Conservation (phyloP, 2,329 filamentous ascomycete species). For the Cadophora malorum region DNA sequence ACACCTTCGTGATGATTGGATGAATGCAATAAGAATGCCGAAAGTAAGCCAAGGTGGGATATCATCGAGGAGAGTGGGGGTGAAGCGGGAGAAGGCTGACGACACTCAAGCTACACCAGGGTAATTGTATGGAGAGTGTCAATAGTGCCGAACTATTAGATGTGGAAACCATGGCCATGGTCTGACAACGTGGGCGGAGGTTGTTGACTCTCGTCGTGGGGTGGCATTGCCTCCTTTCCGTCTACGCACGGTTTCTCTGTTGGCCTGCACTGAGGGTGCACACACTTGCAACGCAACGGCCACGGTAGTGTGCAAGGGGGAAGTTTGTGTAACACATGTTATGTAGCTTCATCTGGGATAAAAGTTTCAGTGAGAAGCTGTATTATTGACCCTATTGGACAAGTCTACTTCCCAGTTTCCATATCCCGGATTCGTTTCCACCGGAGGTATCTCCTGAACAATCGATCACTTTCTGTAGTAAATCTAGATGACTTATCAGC, state of each 20-base stretch:
- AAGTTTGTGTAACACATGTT: slow-evolving; percentile 32
- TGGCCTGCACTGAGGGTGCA: slow-evolving; percentile 9
- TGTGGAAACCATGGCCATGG: background rate
- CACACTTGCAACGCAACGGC: slow-evolving; percentile 15
- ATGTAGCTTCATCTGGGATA: slow-evolving; percentile 35
- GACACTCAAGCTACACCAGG: slow-evolving; percentile 9
- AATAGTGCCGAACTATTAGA: slow-evolving; percentile 1
- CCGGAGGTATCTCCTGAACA: slow-evolving; percentile 21
- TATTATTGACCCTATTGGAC: slow-evolving; percentile 34
- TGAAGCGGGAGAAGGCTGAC: slow-evolving; percentile 33
- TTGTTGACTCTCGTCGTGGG: slow-evolving; percentile 2
- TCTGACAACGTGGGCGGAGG: slow-evolving; percentile 5
- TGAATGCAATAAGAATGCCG: background rate
- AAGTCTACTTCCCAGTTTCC: slow-evolving; percentile 35
- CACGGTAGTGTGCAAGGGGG: slow-evolving; percentile 23
- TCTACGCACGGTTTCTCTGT: slow-evolving; percentile 12
- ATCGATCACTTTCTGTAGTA: slow-evolving; percentile 61
- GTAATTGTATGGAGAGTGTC: background rate
- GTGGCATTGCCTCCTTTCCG: background rate
- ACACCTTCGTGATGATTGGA: slow-evolving; percentile 25
- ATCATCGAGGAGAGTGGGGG: slow-evolving; percentile 24
- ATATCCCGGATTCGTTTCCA: slow-evolving; percentile 18
- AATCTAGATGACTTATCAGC: slow-evolving; percentile 49
- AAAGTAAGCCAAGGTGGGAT: background rate
- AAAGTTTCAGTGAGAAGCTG: slow-evolving; percentile 37